Evolutionary conservation across 2,329 filamentous ascomycete species (phyloP), one percentile per base, ranked within the genome.

Genomic region (Dactylellina sp.): DNA sequence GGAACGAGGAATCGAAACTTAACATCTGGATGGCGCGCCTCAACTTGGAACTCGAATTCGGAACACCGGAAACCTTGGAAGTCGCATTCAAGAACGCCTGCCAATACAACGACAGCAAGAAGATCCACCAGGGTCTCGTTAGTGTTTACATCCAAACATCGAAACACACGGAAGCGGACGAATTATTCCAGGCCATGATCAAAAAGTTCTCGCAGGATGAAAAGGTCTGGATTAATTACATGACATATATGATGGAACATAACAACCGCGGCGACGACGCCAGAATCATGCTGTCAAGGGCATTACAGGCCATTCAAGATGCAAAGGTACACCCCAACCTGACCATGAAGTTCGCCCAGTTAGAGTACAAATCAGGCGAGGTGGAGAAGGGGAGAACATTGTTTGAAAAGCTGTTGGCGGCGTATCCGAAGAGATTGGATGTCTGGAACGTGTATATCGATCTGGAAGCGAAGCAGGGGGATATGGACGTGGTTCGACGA

Each of bases 1-100:
- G 91, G 24, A 93, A 97, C 80, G 91, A 97, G 80, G 74, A 77
- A 9, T 56, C 62, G 7, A 97, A 97, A 83, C 84, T 96, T 78
- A 96, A 97, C 81, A 88, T 97, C 60, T 99, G 95, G 96, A 89
- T 96, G 71, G 95, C 93, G 0, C 88, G 94, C 80, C 87, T 99
- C 78, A 98, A 99, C 83, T 84, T 99, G 78, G 95, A 99, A 82
- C 93, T 95, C 76, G 89, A 90, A 5, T 97, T 96, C 80, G 92
- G 92, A 75, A 91, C 86, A 77, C 90, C 95, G 68, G 91, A 95
- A 71, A 89, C 87, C 0, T 85, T 96, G 1, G 91, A 97, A 16
- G 89, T 91, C 28, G 88, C 93, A 6, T 98, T 99, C 85, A 93
- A 91, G 83, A 89, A 92, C 61, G 94, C 95, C 0, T 96, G 92